Percentiles rank a stretch among this genome's conserved stretches.
phyloP scores from a whole-genome alignment of 345 rosid genomes.

The Brassica juncea region DNA sequence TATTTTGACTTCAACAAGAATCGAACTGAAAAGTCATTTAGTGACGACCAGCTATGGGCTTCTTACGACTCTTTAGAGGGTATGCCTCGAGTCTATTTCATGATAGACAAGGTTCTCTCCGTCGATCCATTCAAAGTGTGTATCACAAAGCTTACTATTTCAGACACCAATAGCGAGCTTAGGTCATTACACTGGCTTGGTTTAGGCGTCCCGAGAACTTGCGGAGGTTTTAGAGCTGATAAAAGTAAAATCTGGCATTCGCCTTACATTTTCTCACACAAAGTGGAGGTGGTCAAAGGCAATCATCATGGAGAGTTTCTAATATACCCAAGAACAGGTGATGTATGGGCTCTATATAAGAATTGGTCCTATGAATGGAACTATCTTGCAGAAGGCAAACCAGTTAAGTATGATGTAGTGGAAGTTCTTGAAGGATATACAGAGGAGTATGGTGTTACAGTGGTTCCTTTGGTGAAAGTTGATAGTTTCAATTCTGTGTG shows the following conservation, averaged over 20 bases:
- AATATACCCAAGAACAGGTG: slow-evolving; percentile 63
- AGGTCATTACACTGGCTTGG: slow-evolving; percentile 61
- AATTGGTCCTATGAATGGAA: slow-evolving; percentile 72
- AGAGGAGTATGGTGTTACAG: slow-evolving; percentile 58
- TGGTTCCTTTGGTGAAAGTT: slow-evolving; percentile 62
- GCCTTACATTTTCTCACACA: slow-evolving; percentile 65
- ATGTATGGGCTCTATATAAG: slow-evolving; percentile 70
- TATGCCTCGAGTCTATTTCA: slow-evolving; percentile 68
- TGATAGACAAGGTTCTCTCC: slow-evolving; percentile 58
- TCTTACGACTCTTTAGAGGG: slow-evolving; percentile 63
- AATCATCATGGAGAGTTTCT: slow-evolving; percentile 39
- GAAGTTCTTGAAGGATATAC: slow-evolving; percentile 63
- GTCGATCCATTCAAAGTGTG: slow-evolving; percentile 56
- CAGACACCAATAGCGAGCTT: slow-evolving; percentile 49
- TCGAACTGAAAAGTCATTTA: slow-evolving; percentile 56
- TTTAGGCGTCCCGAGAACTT: slow-evolving; percentile 59
- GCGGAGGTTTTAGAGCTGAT: slow-evolving; percentile 63
- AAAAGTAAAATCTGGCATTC: slow-evolving; percentile 43
- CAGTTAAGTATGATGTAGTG: slow-evolving; percentile 60
- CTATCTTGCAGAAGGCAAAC: slow-evolving; percentile 46
- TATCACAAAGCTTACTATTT: slow-evolving; percentile 56
- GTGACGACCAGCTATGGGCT: slow-evolving; percentile 65
- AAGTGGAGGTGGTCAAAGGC: slow-evolving; percentile 50
- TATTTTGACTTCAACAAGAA: slow-evolving; percentile 67
- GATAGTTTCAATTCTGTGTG: slow-evolving; percentile 62